Conservation (phyloP, 345 rosid species). For the Leavenworthia alabamica region DNA sequence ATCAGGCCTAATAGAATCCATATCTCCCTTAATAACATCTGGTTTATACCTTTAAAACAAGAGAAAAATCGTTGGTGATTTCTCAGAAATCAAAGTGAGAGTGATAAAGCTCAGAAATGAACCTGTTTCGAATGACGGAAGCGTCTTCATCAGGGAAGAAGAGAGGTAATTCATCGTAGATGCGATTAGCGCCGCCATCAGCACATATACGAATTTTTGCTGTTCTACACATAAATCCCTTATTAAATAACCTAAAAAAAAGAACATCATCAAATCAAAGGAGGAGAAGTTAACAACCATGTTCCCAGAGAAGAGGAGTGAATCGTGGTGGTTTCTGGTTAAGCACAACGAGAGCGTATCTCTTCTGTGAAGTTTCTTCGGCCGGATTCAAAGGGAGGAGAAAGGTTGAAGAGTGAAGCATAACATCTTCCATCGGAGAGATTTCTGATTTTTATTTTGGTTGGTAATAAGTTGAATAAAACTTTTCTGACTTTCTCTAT, state of each 20-base stretch:
- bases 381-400: constrained; percentile 49
- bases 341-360: constrained; percentile 63
- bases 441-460: not conserved
- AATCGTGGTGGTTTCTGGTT: constrained; percentile 70
- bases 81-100: not conserved
- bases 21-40: too few species aligned
- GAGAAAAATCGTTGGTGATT: too few species aligned
- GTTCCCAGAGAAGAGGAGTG: constrained; percentile 82
- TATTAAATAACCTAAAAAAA: too few species aligned
- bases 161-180: constrained; percentile 79
- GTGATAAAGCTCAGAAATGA: not conserved
- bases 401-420: constrained; percentile 65
- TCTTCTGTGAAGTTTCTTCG: constrained; percentile 23
- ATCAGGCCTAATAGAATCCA: constrained; percentile 15
- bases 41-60: too few species aligned
- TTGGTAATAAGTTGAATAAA: too few species aligned
- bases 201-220: constrained; percentile 81
- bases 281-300: constrained; percentile 42
- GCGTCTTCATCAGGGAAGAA: constrained; percentile 58
- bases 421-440: constrained; percentile 35
- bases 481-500: too few species aligned
- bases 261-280: not conserved
- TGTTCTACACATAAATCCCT: constrained; percentile 44
- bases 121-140: constrained; percentile 56
- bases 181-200: constrained; percentile 97